These are phyloP conservation scores for Termitomyces titanicus DNA, from an alignment of 768 basidiomycete species.

Conservation along the genomic window DNA sequence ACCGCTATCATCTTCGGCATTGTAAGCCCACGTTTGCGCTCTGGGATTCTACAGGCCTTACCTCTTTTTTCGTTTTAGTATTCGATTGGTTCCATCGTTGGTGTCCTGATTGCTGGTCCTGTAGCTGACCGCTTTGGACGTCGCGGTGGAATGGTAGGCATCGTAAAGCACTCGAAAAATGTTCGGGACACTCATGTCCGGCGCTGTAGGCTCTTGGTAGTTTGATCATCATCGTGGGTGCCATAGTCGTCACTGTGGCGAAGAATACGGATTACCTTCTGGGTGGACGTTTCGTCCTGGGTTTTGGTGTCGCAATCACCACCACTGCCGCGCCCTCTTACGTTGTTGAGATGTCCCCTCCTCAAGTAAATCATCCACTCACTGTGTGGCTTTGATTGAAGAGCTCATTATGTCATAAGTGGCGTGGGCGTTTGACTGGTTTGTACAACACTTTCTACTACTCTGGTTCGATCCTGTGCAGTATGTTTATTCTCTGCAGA, in stretches of 20 bases:
- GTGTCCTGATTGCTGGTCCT: slow-evolving; percentile 39
- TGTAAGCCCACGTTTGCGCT: slow-evolving; percentile 20
- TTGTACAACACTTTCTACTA: slow-evolving; percentile 42
- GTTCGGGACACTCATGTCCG: neutral
- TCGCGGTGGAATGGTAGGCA: slow-evolving; percentile 38
- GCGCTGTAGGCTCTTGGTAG: slow-evolving; percentile 33
- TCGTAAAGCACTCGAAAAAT: neutral
- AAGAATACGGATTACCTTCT: slow-evolving; percentile 43
- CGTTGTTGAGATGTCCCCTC: slow-evolving; percentile 57
- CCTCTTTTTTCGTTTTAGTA: slow-evolving; percentile 25
- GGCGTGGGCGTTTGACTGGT: slow-evolving; percentile 49
- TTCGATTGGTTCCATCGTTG: slow-evolving; percentile 37
- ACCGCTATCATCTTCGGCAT: slow-evolving; percentile 45
- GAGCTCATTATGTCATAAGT: slow-evolving; percentile 20
- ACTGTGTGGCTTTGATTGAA: neutral
- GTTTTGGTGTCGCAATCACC: slow-evolving; percentile 48
- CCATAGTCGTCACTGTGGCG: slow-evolving; percentile 42
- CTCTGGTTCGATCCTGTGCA: slow-evolving; percentile 40
- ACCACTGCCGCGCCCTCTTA: slow-evolving; percentile 45
- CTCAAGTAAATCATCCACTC: slow-evolving; percentile 30
- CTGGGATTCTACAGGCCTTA: neutral
- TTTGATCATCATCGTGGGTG: slow-evolving; percentile 36
- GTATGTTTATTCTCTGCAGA: slow-evolving; percentile 19
- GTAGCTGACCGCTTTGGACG: slow-evolving; percentile 39
- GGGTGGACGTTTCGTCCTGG: slow-evolving; percentile 49